Conservation (phyloP, 768 basidiomycete species). For the Crepidotus variabilis region DNA sequence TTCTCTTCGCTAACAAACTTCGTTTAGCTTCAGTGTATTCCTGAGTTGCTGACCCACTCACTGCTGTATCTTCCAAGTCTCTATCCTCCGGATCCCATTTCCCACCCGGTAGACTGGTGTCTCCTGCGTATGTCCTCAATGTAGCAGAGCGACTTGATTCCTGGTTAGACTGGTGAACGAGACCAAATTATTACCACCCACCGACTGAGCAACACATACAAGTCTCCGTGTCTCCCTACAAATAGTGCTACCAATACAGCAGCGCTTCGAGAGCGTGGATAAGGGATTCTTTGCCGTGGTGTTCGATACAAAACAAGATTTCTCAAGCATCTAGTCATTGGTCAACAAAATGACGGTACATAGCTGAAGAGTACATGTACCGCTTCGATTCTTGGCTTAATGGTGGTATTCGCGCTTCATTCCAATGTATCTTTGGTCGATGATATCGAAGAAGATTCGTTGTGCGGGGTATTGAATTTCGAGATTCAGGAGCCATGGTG, state of each 20-base stretch:
- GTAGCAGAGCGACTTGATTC: conserved; percentile 62
- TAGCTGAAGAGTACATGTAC: conserved; percentile 23
- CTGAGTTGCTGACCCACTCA: conserved; percentile 31
- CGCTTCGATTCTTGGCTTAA: conserved; percentile 48
- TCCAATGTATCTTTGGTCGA: conserved; percentile 36
- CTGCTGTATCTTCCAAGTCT: conserved; percentile 77
- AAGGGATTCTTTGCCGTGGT: conserved; percentile 33
- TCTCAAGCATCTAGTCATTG: conserved; percentile 45
- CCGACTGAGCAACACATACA: conserved; percentile 85
- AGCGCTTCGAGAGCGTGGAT: conserved; percentile 60
- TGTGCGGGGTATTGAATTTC: not conserved
- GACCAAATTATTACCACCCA: conserved; percentile 31
- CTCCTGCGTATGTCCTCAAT: conserved; percentile 76
- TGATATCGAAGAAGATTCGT: conserved; percentile 43
- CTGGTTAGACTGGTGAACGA: not conserved
- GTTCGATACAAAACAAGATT: conserved; percentile 49
- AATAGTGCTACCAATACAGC: conserved; percentile 85
- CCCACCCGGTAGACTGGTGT: conserved; percentile 87
- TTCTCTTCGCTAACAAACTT: conserved; percentile 61
- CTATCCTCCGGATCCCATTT: conserved; percentile 68
- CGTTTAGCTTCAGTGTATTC: not conserved
- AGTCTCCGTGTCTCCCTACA: conserved; percentile 76
- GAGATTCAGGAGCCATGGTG: not conserved
- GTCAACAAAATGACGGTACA: not conserved
- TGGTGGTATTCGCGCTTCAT: conserved; percentile 40